Evolutionary conservation across 2,329 filamentous ascomycete genomes (phyloP), one percentile per base, ranked within the genome.

Genomic region (Stemphylium beticola): DNA sequence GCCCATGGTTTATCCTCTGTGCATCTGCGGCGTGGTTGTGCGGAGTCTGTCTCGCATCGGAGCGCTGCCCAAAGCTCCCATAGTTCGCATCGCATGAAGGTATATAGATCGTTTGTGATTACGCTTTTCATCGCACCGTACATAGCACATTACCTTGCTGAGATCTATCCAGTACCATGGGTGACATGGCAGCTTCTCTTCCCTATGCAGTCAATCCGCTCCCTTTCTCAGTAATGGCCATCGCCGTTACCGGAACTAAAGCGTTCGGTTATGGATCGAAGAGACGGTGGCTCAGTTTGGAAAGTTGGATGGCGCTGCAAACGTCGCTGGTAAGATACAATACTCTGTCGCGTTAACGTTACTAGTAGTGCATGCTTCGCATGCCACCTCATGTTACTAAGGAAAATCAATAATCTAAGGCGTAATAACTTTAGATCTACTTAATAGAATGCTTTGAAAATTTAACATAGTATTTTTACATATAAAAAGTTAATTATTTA

Each of bases 221-320:
- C 4, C 47, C 47, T 29, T 49, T 49, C 4, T 24, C 22, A 6
- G 47, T 38, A n/a, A 49, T 29, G 5, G 38, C 43, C 1, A 49
- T 49, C n/a, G 47, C 38, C n/a, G 32, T 49, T 12, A 49, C 47
- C 29, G 47, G 47, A 9, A 38, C 38, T 15, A 49, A 11, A 43
- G 38, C 20, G 49, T 51, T 24, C 40, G 24, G 14, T 39, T 62
- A 0, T 76, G 72, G 17, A 68, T 85, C 5, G 64, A 71, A 29
- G 49, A 60, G 7, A 75, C 73, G 1, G 62, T 77, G 2, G 46
- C 62, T 6, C 60, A 65, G 15, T 76, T 74, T 38, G 77, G 75
- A 7, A 65, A 61, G 18, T 58, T 79, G 0, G 67, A 75, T 41
- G 76, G 77, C 11, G 76, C 76, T 2, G 77, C 73, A 17, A 79